Base-by-base conservation (phyloP, 768 basidiomycete species). In the Lactarius hatsudake region DNA sequence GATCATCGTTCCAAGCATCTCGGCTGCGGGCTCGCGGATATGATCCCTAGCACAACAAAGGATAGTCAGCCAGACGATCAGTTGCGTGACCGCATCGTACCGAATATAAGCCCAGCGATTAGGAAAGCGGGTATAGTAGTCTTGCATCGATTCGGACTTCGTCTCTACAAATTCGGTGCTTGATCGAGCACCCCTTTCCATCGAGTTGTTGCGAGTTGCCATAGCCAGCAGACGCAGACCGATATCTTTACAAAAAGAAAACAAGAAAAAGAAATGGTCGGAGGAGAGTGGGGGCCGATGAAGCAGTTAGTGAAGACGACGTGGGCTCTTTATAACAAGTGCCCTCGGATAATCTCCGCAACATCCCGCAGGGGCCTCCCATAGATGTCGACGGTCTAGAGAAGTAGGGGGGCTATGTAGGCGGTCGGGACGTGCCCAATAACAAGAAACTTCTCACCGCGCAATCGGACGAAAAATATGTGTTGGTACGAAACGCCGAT, bases 11-110 rank as follows among this genome's bases (percentile, higher is more conserved):
- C 62, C 66, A 12, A 67, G 42, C 57, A 63, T 42, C 32, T 63
- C 66, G 5, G 57, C 66, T 18, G 62, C 62, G 13, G 66, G 56
- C 48, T 67, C 66, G 43, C 66, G 66, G 34, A 67, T 45, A 17
- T 9, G 8, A 12, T 59, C 32, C 15, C 66, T 67, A 45, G 6
- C 20, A 43, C 20, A 34, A 28, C 26, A 36, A 32, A 30, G 17
- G 28, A 17, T 17, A 8, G 43, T 43, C 36, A 32, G 42, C 26
- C 23, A 13, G 48, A 26, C 36, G 15, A 8, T 40, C 32, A n/a
- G 23, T 34, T 38, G 36, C 13, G 15, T 26, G 36, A 32, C 26
- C 7, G 26, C 17, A 4, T 26, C 61, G n/a, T 51, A 61, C 61
- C 61, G 61, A 20, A 61, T 61, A 26, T 17, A 5, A 12, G 61